phyloP scores from a whole-genome alignment of 2,329 filamentous ascomycete genomes.

The Leptographium wingfieldii region DNA sequence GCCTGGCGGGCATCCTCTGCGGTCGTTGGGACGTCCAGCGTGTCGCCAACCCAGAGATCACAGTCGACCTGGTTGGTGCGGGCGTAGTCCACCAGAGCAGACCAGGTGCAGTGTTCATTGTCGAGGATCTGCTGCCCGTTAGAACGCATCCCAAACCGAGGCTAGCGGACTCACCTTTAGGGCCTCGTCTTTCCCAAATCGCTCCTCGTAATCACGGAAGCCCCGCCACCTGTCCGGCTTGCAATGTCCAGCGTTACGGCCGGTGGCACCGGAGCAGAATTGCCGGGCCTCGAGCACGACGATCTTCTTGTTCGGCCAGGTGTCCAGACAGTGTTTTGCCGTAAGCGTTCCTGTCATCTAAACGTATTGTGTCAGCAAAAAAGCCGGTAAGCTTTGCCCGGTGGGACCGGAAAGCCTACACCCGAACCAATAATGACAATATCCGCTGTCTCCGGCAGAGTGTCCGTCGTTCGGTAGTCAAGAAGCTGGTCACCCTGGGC shows the following conservation, averaged over 20 bases:
- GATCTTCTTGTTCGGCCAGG: neutral
- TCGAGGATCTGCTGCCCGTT: neutral
- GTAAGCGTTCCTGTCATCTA: neutral
- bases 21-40: neutral
- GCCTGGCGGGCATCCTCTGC: neutral
- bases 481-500: neutral
- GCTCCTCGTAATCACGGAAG: neutral
- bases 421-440: constrained; percentile 3
- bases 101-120: constrained; percentile 1
- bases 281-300: constrained; percentile 2
- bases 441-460: neutral
- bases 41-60: constrained; percentile 1
- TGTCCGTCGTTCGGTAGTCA: neutral
- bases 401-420: neutral
- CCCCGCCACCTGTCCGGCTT: constrained; percentile 1
- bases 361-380: neutral
- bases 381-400: neutral
- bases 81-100: neutral
- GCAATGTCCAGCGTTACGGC: constrained; percentile 5
- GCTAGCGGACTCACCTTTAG: neutral
- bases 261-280: constrained; percentile 3
- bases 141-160: neutral
- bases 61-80: constrained; percentile 1
- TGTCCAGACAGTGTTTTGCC: neutral
- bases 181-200: neutral